These are phyloP conservation scores for Paramecium sexaurelia DNA, from an alignment of 73 alveolate species.

Conservation along the genomic window DNA sequence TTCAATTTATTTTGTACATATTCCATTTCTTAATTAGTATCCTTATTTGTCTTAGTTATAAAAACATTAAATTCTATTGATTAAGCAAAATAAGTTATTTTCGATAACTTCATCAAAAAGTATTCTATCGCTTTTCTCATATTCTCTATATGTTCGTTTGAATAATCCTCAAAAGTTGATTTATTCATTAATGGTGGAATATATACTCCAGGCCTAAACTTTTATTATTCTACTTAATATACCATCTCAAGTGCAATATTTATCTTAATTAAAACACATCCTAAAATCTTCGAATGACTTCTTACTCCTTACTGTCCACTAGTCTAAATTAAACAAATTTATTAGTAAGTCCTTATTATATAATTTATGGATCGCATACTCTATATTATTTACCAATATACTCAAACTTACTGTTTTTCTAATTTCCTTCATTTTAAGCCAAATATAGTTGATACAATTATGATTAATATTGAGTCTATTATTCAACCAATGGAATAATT, in stretches of 20 bases:
- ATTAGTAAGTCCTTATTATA: not conserved
- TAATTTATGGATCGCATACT: constrained; percentile 51
- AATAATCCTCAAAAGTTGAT: constrained; percentile 13
- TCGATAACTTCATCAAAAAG: constrained; percentile 30
- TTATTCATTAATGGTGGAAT: constrained; percentile 45
- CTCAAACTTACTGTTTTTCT: not conserved
- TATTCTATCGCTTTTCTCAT: constrained; percentile 35
- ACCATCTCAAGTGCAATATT: constrained; percentile 30
- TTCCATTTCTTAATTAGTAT: not conserved
- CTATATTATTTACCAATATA: not conserved
- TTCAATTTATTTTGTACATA: not conserved
- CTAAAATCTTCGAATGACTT: not conserved
- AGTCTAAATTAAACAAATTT: not conserved
- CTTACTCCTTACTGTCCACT: not conserved
- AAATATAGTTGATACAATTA: constrained; percentile 2
- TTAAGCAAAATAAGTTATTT: not conserved
- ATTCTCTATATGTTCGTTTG: constrained; percentile 25
- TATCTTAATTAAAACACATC: not conserved
- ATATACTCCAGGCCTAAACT: constrained; percentile 57
- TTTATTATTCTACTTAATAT: not conserved
- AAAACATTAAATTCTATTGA: constrained; percentile 16
- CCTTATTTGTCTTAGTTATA: constrained; percentile 31
- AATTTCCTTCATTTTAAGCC: not conserved
- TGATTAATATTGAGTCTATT: not conserved
- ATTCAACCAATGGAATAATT: not conserved